Evolutionary conservation across 345 rosid species (phyloP).

Genomic region (Chamaenerion angustifolium): DNA sequence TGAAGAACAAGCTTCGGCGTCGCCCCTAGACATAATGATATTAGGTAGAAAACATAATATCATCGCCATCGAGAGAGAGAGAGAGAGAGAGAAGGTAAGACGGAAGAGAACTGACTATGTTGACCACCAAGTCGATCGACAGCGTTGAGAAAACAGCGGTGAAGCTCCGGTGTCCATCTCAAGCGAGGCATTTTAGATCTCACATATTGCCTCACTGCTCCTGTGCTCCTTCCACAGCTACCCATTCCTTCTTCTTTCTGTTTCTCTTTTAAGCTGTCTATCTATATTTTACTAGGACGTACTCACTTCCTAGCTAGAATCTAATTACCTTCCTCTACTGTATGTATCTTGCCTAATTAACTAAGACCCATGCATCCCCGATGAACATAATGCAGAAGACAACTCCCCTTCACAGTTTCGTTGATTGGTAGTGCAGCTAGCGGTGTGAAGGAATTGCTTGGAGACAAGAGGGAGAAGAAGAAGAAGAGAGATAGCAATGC

Average conservation of each 20-base stretch:
- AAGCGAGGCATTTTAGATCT: constrained; percentile 86
- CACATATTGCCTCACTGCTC: constrained; percentile 73
- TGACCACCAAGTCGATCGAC: constrained; percentile 86
- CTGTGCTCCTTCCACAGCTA: constrained; percentile 57
- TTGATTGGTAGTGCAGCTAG: no score
- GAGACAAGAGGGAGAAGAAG: no score
- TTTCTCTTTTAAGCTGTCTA: no score
- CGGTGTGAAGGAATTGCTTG: no score
- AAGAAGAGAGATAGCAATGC: no score
- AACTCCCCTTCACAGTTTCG: no score
- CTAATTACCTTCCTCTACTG: no score
- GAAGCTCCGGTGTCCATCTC: constrained; percentile 98
- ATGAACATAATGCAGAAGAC: no score
- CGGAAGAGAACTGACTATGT: constrained; percentile 31
- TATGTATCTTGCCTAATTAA: no score
- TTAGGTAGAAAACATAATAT: constrained; percentile 3
- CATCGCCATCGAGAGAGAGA: neutral
- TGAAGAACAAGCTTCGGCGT: constrained; percentile 96
- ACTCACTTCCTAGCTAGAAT: no score
- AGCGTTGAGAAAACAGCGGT: constrained; percentile 81
- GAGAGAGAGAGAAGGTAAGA: neutral
- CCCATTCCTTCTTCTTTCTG: constrained; percentile 26
- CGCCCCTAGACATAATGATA: constrained; percentile 31
- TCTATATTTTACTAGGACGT: no score
- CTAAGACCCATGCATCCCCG: no score